Evolutionary conservation across 2,329 filamentous ascomycete species (phyloP), one percentile per base, ranked within the genome.

Genomic region (Celoporthe dispersa): DNA sequence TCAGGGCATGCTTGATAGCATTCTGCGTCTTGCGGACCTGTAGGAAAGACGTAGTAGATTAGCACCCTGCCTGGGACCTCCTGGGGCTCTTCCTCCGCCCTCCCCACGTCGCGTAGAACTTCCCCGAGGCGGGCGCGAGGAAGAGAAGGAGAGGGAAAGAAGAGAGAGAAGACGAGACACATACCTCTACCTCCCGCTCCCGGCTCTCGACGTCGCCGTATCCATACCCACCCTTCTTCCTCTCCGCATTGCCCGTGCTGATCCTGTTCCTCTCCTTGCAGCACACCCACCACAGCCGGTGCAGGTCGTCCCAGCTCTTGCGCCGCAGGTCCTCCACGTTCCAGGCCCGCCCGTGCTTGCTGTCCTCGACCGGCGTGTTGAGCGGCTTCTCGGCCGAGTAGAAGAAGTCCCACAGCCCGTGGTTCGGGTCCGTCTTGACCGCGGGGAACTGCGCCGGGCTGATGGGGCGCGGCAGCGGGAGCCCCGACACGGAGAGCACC

Each of bases 351-450:
- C 96, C 96, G 80, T 96, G 91, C 73, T 87, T 84, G 64, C 85
- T 79, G 68, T 92, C 89, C 74, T 95, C 90, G 48, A 89, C 86
- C 6, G 94, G 94, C 9, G 90, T 90, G 75, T 87, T 86, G 76
- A 97, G 80, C n/a, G 90, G 82, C 76, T 89, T 87, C 73, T 88
- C 88, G 73, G 90, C 86, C 72, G 86, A 85, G 76, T 91, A 89
- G 82, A 99, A 98, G 83, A 99, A 99, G 1, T 88, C 91, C 92
- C 93, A 98, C 14, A 99, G 90, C 39, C 94, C 95, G 81, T 99
- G 96, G 74, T 94, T 82, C 37, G 89, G 85, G 78, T 94, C 91
- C 57, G 86, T 86, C 73, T 87, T 79, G 41, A 91, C 79, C 62
- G 84, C 79, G 67, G 88, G 87, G 77, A 88, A 85, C 71, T 85